Percentiles rank a stretch among this genome's conserved stretches.
Evolutionary conservation across 805 yeast genomes (phyloP).

Genomic region (Starmerella asiatica): DNA sequence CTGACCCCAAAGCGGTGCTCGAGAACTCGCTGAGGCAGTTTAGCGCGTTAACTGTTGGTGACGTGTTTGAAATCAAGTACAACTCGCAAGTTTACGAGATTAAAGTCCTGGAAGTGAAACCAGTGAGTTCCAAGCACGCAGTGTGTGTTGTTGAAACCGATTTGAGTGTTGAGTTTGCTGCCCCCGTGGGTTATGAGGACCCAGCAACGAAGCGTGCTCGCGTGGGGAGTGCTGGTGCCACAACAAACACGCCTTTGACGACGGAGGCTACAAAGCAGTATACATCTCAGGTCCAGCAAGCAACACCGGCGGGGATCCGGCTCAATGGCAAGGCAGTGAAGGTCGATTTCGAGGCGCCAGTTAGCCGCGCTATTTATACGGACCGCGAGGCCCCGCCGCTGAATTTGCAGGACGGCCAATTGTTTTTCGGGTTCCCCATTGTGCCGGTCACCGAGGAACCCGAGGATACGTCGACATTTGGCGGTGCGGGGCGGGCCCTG

Average conservation of each 20-base stretch:
- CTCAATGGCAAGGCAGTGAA: conserved; percentile 18
- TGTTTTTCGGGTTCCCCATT: conserved; percentile 88
- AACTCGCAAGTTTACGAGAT: conserved; percentile 68
- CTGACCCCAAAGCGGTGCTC: conserved; percentile 91
- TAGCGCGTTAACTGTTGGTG: conserved; percentile 72
- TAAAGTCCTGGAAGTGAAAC: conserved; percentile 75
- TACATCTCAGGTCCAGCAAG: conserved; percentile 3
- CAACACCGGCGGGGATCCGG: conserved; percentile 2
- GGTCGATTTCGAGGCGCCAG: conserved; percentile 11
- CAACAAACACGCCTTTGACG: not conserved
- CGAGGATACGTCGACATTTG: conserved; percentile 30
- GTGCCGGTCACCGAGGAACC: conserved; percentile 31
- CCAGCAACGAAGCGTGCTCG: conserved; percentile 10
- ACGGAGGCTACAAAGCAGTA: conserved; percentile 7
- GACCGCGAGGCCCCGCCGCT: conserved; percentile 46
- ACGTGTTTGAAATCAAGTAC: conserved; percentile 71
- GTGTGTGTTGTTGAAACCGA: conserved; percentile 96
- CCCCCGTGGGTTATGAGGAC: conserved; percentile 96
- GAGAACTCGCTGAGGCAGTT: conserved; percentile 86
- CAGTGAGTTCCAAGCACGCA: conserved; percentile 49
- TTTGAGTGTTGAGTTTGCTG: conserved; percentile 92
- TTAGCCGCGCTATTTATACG: conserved; percentile 16
- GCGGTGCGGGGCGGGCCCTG: conserved; percentile 63
- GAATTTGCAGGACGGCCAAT: conserved; percentile 64
- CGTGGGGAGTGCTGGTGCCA: conserved; percentile 1